Conservation (phyloP, 495 filamentous ascomycete genomes). For the Chaetomium tenue region DNA sequence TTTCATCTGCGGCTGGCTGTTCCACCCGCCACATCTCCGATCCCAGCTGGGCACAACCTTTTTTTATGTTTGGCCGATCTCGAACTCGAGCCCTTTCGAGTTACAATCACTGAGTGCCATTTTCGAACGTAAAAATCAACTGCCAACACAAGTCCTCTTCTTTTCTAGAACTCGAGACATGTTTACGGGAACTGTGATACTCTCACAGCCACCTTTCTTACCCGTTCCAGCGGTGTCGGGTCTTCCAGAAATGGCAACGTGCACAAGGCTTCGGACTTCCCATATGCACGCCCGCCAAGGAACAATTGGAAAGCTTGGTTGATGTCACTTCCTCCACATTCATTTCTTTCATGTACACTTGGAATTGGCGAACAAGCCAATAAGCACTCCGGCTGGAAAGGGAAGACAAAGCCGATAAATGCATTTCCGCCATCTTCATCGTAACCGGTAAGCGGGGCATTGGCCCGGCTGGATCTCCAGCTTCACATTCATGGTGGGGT, state of each 20-base stretch:
- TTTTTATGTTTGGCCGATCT: not conserved
- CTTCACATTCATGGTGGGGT: slow-evolving; percentile 6
- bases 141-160: too few species aligned
- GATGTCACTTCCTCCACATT: not conserved
- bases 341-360: not conserved
- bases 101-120: too few species aligned
- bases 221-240: too few species aligned
- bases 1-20: not conserved
- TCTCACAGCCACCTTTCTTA: too few species aligned
- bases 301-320: slow-evolving; percentile 1
- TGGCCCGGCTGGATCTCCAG: slow-evolving; percentile 5
- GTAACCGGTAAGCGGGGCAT: not conserved
- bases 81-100: too few species aligned
- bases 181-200: too few species aligned
- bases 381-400: not conserved
- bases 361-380: not conserved
- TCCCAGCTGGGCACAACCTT: not conserved
- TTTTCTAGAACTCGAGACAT: too few species aligned
- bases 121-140: too few species aligned
- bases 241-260: not conserved
- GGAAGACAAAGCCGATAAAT: not conserved
- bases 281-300: not conserved
- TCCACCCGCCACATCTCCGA: not conserved
- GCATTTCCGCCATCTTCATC: not conserved
- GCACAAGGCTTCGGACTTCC: not conserved